Evolutionary conservation across 2,329 filamentous ascomycete species (phyloP), one percentile per base, ranked within the genome.

Genomic region (Ascochyta pisi): DNA sequence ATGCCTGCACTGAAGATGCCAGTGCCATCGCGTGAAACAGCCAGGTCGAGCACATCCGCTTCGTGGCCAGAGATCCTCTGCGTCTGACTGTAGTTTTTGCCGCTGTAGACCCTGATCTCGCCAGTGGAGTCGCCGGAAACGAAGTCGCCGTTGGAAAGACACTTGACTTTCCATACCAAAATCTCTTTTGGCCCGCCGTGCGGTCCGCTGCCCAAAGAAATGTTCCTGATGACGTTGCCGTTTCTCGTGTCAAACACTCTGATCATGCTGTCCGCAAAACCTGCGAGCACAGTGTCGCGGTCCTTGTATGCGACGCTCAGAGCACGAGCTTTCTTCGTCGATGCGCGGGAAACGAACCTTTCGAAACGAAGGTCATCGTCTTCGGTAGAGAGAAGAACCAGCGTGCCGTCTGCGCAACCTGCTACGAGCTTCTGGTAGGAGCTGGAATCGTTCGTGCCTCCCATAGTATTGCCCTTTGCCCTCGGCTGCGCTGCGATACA

Each of bases 241-340:
- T 86, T 94, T 46, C 90, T 84, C 64, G 92, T 89, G 73, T 98
- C 92, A 77, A 93, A 96, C 49, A 95, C 85, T 60, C 94, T 89
- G 63, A 99, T 95, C n/a, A 87, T 91, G 76, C 92, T 93, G 78
- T 99, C 94, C n/a, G 92, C 94, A 74, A 95, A 98, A 22, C 95
- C 95, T 33, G 94, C 92, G 38, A 97, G 86, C 55, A 94, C 87
- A 31, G 88, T 86, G 69, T 94, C 86, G 54, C 89, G 87, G 63
- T 90, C 89, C 77, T 97, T 92, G 78, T 96, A 99, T 23, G 89
- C 86, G 61, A 99, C 87, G 78, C 92, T 96, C 68, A 98, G 87
- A 71, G 96, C 94, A 69, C 94, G 89, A 31, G 91, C 87, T 77
- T 90, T 93, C 79, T 94, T 96, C 27, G 89, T 89, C 2, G 90